Percentiles rank a stretch among this genome's conserved stretches.
Evolutionary conservation across 2,329 filamentous ascomycete species (phyloP).

Genomic region (Metarhizium sp.): DNA sequence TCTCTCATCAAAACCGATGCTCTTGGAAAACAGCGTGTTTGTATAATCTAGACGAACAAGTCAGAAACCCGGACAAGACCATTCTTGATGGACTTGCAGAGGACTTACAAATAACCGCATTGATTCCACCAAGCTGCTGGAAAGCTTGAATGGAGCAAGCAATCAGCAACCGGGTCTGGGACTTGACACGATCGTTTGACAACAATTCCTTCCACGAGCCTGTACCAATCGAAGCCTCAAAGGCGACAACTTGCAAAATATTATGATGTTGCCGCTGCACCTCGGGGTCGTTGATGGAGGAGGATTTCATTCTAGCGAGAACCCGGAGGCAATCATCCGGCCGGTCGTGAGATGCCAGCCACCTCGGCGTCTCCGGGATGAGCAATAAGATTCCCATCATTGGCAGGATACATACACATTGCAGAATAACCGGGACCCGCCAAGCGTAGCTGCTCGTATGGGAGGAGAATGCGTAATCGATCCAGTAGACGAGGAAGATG

Average conservation of each 20-base stretch:
- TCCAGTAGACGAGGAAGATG: conserved; percentile 35
- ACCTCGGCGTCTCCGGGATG: conserved; percentile 34
- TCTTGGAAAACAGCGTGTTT: conserved; percentile 35
- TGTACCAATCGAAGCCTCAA: conserved; percentile 19
- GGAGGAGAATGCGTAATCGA: conserved; percentile 31
- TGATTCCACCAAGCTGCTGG: conserved; percentile 40
- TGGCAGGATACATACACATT: conserved; percentile 28
- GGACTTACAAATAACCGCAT: conserved; percentile 32
- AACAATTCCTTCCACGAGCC: conserved; percentile 21
- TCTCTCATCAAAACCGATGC: conserved; percentile 29
- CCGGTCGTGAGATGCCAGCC: conserved; percentile 29
- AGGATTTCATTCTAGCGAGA: conserved; percentile 23
- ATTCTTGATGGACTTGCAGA: too few relatives aligned
- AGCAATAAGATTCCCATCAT: conserved; percentile 27
- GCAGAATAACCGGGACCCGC: conserved; percentile 31
- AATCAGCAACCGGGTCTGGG: conserved; percentile 20
- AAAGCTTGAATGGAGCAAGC: conserved; percentile 20
- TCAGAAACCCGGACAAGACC: neutral
- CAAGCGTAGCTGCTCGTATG: conserved; percentile 23
- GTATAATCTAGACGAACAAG: conserved; percentile 27
- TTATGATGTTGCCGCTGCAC: conserved; percentile 16
- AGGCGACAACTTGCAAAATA: conserved; percentile 10
- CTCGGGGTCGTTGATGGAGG: conserved; percentile 12
- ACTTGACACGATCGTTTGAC: conserved; percentile 21
- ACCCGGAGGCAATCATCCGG: conserved; percentile 26